Evolutionary conservation across 2,329 filamentous ascomycete species (phyloP), one percentile per base, ranked within the genome.

Genomic region (Colletotrichum chlorophyti): DNA sequence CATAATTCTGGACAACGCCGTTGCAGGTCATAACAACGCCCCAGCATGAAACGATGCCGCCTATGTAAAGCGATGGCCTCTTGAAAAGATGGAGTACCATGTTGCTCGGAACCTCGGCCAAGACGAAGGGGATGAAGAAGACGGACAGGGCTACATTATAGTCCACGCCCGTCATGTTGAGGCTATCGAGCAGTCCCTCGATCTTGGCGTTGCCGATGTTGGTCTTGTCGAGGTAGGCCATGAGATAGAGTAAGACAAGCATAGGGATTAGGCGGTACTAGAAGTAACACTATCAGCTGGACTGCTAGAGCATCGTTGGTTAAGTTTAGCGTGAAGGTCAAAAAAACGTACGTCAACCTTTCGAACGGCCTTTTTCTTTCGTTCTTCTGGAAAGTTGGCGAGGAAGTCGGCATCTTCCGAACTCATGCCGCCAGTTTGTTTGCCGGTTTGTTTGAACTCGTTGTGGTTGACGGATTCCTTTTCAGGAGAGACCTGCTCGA

Each of bases 121-220:
- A 34, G 9, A 89, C 86, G 66, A 88, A 89, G 4, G 80, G 80
- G 64, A 88, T 78, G 65, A 87, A 89, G 70, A 88, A 88, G 50
- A 83, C 68, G 2, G 83, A 84, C 1, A 89, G 74, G 2, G 87
- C 77, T 6, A 73, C 72, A 60, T 88, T 88, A 73, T 86, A 88
- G 58, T 86, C 83, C 58, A 85, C 81, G 29, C 78, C 77, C 10
- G 65, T 72, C 40, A 88, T 68, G 0, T 72, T 63, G 4, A 87
- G 75, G 32, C 84, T 82, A 29, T 74, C 74, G 43, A 83, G 79
- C 4, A 86, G 69, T 0, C 82, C 82, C 7, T 82, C 83, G 8
- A 86, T 68, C 61, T 76, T 79, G 3, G 83, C 83, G 68, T 86
- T 87, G 23, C 83, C 79, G 9, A 64, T 63, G 27, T 64, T 64